Evolutionary conservation across 345 rosid genomes (phyloP), one percentile per base, ranked within the genome.

Genomic region (Camelina hispida): DNA sequence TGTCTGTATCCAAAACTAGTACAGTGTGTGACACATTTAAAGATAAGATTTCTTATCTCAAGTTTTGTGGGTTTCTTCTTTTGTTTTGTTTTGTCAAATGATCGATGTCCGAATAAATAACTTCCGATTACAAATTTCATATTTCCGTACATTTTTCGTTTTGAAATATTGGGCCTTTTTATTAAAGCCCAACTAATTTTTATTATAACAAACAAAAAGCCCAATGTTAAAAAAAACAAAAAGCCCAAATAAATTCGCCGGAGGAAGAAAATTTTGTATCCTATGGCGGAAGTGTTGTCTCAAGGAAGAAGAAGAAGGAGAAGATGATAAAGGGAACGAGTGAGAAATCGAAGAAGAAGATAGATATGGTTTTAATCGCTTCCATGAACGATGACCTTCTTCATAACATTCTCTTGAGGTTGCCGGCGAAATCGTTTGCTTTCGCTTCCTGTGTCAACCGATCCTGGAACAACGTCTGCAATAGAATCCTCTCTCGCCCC

Each of bases 391-490:
- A 75, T 4, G 83, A 80, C 15, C 71, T 75, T 56, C 76, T 72
- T 0, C 46, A 62, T 5, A 57, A 66, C 65, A 75, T 80, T 40
- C 77, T 80, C 61, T 47, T 6, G 23, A 60, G 73, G 17, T 71
- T 80, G 13, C 80, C 79, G 0, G 80, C 83, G 15, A 63, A 56
- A 43, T 76, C 77, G 5, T 80, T 80, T 55, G 76, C 80, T 7
- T 80, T 62, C 69, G 83, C 80, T 43, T 61, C 74, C 1, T 80
- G 80, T 65, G 83, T 80, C 44, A 69, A 40, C 61, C 62, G 68
- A 66, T 80, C 69, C 2, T 80, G 80, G 83, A 66, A 66, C 68
- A 50, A 17, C 37, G 53, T 80, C 69, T 75, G 66, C 52, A 69
- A 51, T 70, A 46, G 38, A 50, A 71, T 75, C 53, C 73, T 80